phyloP scores from a whole-genome alignment of 768 basidiomycete genomes.

The Tricholoma matsutake region DNA sequence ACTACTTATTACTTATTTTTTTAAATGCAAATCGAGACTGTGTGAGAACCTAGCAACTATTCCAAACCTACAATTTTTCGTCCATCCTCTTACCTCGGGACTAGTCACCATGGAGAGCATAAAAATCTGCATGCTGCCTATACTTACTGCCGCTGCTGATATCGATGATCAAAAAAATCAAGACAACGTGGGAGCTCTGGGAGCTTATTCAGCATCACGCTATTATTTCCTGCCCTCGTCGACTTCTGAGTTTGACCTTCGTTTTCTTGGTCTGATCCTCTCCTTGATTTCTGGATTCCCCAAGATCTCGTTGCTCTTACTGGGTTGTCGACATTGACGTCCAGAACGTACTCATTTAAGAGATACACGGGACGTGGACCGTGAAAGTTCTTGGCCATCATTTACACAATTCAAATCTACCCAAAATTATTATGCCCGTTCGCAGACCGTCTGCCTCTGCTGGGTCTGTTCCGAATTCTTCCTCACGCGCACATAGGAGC shows the following conservation, averaged over 20 bases:
- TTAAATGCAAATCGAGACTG: too few relatives aligned
- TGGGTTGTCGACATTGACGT: conserved; percentile 12
- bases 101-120: too few relatives aligned
- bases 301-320: conserved; percentile 11
- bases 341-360: background rate
- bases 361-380: background rate
- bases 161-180: too few relatives aligned
- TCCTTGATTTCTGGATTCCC: conserved; percentile 15
- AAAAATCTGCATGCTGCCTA: too few relatives aligned
- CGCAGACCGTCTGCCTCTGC: conserved; percentile 63
- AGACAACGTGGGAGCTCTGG: background rate
- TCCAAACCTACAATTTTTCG: too few relatives aligned
- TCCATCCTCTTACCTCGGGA: too few relatives aligned
- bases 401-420: conserved; percentile 13
- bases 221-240: conserved; percentile 12
- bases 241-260: conserved; percentile 17
- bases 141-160: too few relatives aligned
- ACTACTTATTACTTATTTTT: too few relatives aligned
- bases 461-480: conserved; percentile 31
- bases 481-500: conserved; percentile 55
- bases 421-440: conserved; percentile 40
- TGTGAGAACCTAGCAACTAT: too few relatives aligned
- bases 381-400: background rate
- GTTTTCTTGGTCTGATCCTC: conserved; percentile 24
- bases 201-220: conserved; percentile 25